Evolutionary conservation across 208 protist species (phyloP), one percentile per base, ranked within the genome.

Genomic region (Naegleria gruberi): DNA sequence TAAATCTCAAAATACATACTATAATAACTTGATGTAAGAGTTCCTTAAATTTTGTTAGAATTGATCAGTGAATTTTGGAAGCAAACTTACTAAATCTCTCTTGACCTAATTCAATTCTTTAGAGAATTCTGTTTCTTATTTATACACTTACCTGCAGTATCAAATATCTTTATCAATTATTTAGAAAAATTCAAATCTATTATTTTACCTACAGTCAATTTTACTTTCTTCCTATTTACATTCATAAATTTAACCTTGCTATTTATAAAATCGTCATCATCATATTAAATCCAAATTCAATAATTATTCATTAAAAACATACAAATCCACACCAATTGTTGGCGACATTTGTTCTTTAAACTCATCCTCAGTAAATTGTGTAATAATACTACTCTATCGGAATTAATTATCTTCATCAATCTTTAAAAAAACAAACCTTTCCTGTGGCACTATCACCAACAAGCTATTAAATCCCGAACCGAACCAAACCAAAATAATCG

Each of bases 251-350:
- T 89, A n/a, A 77, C 40, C 34, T 89, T 89, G 5, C 65, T 77
- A 37, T 37, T 77, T 19, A 37, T 19, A 77, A 0, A 77, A 19
- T 65, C 2, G 4, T 23, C 51, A 19, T 30, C 30, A 65, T 65
- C 5, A n/a, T 74, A n/a, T n/a, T n/a, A 74, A n/a, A n/a, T 19
- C 15, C 46, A 55, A 55, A 19, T 55, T 55, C 46, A 19, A 15
- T 19, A n/a, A 74, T n/a, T 74, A 74, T 74, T 74, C 5, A n/a
- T n/a, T 74, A 30, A n/a, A 74, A 77, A 77, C 65, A 37, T 77
- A 77, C 65, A 77, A 89, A 81, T 89, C 86, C 3, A 89, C 86
- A 40, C 86, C 86, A 46, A 89, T 89, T 19, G 86, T 89, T 37
- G 37, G 17, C 4, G 40, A 30, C n/a, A 89, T 77, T 30, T 89